A percentile compares a stretch with the other conserved stretches of the same genome.
Evolutionary conservation across 148 eudicot species (phyloP).

Genomic region (Selenicereus undatus): DNA sequence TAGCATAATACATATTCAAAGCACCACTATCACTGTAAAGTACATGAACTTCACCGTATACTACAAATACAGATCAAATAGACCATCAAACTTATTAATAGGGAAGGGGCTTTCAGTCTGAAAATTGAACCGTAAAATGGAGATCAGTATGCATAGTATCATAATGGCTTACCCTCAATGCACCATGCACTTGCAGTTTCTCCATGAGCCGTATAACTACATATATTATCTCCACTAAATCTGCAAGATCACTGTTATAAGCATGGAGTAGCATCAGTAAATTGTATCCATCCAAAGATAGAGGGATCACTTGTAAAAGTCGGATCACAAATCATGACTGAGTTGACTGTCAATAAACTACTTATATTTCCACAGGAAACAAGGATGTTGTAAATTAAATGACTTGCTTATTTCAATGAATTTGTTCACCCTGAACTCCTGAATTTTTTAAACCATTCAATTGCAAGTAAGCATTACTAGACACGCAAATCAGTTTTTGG

Average conservation of each 20-base stretch:
- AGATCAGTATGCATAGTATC: background rate
- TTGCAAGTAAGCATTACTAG: background rate
- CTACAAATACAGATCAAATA: background rate
- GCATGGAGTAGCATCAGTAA: conserved; percentile 21
- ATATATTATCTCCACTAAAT: conserved; percentile 77
- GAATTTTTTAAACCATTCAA: background rate
- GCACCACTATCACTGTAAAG: too few relatives aligned
- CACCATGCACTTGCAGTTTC: conserved; percentile 82
- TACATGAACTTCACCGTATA: too few relatives aligned
- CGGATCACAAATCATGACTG: background rate
- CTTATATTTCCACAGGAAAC: background rate
- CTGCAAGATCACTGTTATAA: conserved; percentile 77
- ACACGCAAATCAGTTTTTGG: background rate
- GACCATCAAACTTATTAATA: background rate
- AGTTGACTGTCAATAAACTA: background rate
- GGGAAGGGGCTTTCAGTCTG: background rate
- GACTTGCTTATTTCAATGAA: background rate
- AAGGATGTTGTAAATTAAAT: background rate
- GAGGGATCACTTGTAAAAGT: background rate
- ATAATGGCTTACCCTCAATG: conserved; percentile 62
- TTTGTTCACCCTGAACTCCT: background rate
- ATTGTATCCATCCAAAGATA: conserved; percentile 5
- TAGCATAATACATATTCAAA: too few relatives aligned
- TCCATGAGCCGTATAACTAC: conserved; percentile 82
- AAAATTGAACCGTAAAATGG: background rate